Conservation (phyloP, 1,284 basidiomycete species). For the Heterobasidion annosum region DNA sequence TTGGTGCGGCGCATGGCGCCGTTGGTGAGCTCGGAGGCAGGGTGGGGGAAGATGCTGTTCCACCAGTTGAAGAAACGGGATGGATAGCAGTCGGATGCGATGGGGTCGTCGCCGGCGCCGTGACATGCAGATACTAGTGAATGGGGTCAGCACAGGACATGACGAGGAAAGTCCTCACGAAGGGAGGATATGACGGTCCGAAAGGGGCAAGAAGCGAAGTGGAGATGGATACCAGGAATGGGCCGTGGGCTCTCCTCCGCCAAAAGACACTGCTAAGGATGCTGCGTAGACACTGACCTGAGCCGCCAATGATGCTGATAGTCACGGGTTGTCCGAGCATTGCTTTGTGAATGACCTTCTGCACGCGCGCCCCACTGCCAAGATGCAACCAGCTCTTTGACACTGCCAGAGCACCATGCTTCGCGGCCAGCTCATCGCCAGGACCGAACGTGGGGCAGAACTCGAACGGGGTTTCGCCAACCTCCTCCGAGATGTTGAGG, state of each 20-base stretch:
- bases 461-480: slow-evolving; percentile 61
- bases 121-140: slow-evolving; percentile 80
- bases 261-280: background rate
- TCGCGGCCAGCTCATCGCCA: slow-evolving; percentile 67
- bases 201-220: background rate
- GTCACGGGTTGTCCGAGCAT: slow-evolving; percentile 82
- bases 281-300: slow-evolving; percentile 42
- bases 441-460: slow-evolving; percentile 88
- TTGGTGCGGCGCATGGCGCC: slow-evolving; percentile 85
- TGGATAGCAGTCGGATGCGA: slow-evolving; percentile 82
- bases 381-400: slow-evolving; percentile 72
- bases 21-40: slow-evolving; percentile 90
- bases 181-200: background rate
- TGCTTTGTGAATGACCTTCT: slow-evolving; percentile 78
- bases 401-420: slow-evolving; percentile 73
- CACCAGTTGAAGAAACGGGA: slow-evolving; percentile 92
- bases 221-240: no score
- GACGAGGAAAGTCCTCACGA: background rate
- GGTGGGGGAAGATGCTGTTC: slow-evolving; percentile 91
- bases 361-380: slow-evolving; percentile 79
- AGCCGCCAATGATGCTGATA: slow-evolving; percentile 86
- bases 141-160: slow-evolving; percentile 1
- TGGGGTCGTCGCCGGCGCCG: slow-evolving; percentile 86
- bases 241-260: no score
- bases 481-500: slow-evolving; percentile 45